A percentile compares a stretch with the other conserved stretches of the same genome.
These are phyloP conservation scores for Trichomonas gallinae DNA, from an alignment of 208 protist genomes.

Conservation along the genomic window DNA sequence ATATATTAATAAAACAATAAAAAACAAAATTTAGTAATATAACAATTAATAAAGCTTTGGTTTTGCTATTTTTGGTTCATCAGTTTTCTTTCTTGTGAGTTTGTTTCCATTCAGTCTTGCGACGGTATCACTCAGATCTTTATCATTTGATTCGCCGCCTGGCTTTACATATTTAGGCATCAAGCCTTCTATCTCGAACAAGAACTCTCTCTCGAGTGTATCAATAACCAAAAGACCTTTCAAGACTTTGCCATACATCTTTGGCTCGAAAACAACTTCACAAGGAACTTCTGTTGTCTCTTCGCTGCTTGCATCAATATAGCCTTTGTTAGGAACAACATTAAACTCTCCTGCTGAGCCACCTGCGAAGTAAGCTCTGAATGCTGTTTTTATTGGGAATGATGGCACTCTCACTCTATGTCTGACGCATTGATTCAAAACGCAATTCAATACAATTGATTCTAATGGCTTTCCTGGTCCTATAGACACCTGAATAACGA, in stretches of 20 bases:
- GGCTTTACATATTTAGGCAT: background rate
- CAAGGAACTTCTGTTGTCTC: background rate
- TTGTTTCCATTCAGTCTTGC: background rate
- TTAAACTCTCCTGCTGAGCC: background rate
- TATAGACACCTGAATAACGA: background rate
- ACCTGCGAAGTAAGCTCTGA: background rate
- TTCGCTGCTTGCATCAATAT: background rate
- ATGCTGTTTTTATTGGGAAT: background rate
- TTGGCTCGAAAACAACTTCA: background rate
- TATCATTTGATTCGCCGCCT: background rate
- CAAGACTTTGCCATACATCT: slow-evolving; percentile 7
- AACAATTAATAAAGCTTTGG: too few relatives aligned
- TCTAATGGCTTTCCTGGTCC: background rate
- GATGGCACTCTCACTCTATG: background rate
- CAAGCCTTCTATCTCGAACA: background rate
- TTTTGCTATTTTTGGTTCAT: too few relatives aligned
- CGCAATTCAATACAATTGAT: background rate
- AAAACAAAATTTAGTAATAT: too few relatives aligned
- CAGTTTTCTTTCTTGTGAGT: background rate
- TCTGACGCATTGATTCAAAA: background rate
- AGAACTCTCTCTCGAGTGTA: background rate
- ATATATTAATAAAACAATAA: too few relatives aligned
- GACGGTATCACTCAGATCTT: background rate
- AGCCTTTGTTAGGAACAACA: background rate
- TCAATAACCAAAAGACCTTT: background rate